These are phyloP conservation scores for Dactylella cylindrospora DNA, from an alignment of 2,329 filamentous ascomycete genomes.

Conservation along the genomic window DNA sequence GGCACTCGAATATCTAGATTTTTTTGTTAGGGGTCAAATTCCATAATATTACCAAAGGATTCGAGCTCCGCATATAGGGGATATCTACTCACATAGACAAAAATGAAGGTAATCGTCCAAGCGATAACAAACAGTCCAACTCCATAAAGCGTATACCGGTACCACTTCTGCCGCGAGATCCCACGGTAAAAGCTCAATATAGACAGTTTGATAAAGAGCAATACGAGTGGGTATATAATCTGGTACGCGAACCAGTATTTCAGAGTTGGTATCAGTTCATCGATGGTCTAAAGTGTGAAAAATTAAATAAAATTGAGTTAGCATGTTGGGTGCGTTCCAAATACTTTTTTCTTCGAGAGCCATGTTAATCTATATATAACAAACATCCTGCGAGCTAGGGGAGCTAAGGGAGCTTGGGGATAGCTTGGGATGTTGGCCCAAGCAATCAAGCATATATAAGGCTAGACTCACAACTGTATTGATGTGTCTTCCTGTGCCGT, in stretches of 20 bases:
- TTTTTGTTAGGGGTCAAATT: neutral
- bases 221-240: constrained; percentile 51
- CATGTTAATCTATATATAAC: too few relatives aligned
- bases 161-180: constrained; percentile 49
- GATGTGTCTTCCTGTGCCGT: constrained; percentile 46
- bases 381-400: neutral
- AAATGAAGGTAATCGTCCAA: constrained; percentile 50
- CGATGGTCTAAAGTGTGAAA: constrained; percentile 12
- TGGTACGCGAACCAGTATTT: constrained; percentile 53
- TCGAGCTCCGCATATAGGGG: too few relatives aligned
- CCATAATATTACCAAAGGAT: too few relatives aligned
- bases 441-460: too few relatives aligned
- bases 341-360: too few relatives aligned
- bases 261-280: constrained; percentile 45
- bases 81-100: constrained; percentile 51
- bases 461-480: constrained; percentile 29
- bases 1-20: constrained; percentile 49
- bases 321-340: too few relatives aligned
- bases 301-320: too few relatives aligned
- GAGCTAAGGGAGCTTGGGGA: neutral
- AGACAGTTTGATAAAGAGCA: constrained; percentile 53
- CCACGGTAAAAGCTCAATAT: constrained; percentile 55
- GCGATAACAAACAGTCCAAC: constrained; percentile 49
- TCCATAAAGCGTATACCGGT: constrained; percentile 50
- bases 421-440: neutral